Base-by-base conservation (phyloP, 2,329 filamentous ascomycete genomes). In the Nothophaeocryptopus gaeumannii region DNA sequence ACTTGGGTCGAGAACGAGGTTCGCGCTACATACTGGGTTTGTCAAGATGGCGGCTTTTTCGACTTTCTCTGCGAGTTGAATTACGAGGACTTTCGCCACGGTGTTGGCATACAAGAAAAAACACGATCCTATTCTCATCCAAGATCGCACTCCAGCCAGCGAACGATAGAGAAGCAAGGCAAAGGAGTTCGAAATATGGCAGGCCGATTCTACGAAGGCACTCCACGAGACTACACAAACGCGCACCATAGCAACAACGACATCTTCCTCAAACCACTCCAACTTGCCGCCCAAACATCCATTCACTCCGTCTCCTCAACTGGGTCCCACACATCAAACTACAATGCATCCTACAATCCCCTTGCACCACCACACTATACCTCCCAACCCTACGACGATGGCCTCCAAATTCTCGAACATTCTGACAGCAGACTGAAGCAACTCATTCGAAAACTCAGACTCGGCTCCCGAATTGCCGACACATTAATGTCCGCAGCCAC, bases 371-470 rank as follows among this genome's bases (percentile, higher is more conserved):
- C 20, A 30, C 13, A 32, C 40, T 43, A 43, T 13, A 29, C 32
- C 30, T 20, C 39, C 7, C 20, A 30, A 11, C 39, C 39, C 8
- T 12, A 41, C 26, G 15, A 31, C 20, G n/a, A 31, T 12, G 30
- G 26, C 8, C 40, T 43, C 29, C 40, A 33, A 14, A 9, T 15
- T 5, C 47, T 50, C 2, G 34, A 45, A 16, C 29, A n/a, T 15
- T 31, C 30, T 16, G 58, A 62, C 39, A 36, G 50, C 43, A 47
- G 41, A 26, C 63, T 74, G 45, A 73, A 73, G 63, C 31, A 56
- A 10, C 62, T 59, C 26, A 73, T 74, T 45, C 70, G 71, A 29
- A 47, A 63, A 34, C 63, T 74, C 2, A 66, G 66, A 46, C 36
- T 73, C 42, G 14, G 70, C 16, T 67, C 67, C 14, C 69, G 71